Base-by-base conservation (phyloP, 108 stramenopile genomes). In the Conticribra weissflogii region DNA sequence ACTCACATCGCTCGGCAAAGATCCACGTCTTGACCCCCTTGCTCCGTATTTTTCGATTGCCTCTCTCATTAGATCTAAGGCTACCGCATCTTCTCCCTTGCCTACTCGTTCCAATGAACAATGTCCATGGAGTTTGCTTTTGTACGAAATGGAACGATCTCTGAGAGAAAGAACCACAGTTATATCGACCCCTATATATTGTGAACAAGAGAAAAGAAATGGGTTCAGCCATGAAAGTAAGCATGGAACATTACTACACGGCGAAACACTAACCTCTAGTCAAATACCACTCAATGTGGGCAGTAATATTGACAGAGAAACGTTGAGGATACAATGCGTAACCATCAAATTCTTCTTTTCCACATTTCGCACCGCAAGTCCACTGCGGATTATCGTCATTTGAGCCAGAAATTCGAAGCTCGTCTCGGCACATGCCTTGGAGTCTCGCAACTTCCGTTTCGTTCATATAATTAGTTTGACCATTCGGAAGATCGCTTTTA, bases 231-330 rank as follows among this genome's bases (percentile, higher is more conserved):
- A n/a, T n/a, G n/a, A n/a, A n/a, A n/a, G n/a, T n/a, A n/a, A n/a
- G n/a, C n/a, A n/a, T n/a, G n/a, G n/a, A n/a, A n/a, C n/a, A n/a
- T n/a, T n/a, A n/a, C n/a, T n/a, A n/a, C n/a, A n/a, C n/a, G n/a
- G n/a, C n/a, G n/a, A n/a, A n/a, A n/a, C n/a, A n/a, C n/a, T n/a
- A n/a, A 3, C 71, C 71, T 41, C 71, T 51, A 56, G 55, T 18
- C 3, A 25, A 53, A 28, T 72, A 72, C 71, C 71, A 72, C 18
- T 72, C 63, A 48, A 71, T 56, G 29, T 71, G 70, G 21, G 54
- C 27, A 23, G 70, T 58, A 29, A 62, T 54, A 30, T 71, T 71
- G 1, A 71, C 59, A 47, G 62, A 71, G 44, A 59, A 71, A n/a
- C 70, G 70, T 15, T 44, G 41, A 5, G 70, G 70, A 16, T 71